A percentile compares a stretch with the other conserved stretches of the same genome.
Evolutionary conservation across 768 basidiomycete species (phyloP).

Genomic region (Lactifluus subvellereus): DNA sequence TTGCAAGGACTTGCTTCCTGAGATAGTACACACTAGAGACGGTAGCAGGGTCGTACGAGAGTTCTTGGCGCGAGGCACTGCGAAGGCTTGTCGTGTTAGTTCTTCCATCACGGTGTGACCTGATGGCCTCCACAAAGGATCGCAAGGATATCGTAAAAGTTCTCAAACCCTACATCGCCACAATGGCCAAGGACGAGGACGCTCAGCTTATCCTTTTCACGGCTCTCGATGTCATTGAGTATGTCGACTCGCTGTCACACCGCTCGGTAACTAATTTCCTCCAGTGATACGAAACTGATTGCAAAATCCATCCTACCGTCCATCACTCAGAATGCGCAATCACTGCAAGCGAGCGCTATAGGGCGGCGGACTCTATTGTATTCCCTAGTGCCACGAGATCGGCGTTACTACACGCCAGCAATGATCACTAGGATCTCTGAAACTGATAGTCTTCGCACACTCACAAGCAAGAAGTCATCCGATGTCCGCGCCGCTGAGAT

Average conservation of each 20-base stretch:
- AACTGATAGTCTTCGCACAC: conserved; percentile 59
- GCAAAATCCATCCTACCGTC: conserved; percentile 72
- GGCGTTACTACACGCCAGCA: conserved; percentile 82
- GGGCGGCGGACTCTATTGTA: conserved; percentile 82
- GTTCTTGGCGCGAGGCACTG: conserved; percentile 74
- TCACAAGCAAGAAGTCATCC: conserved; percentile 81
- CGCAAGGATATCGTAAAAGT: conserved; percentile 87
- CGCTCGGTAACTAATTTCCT: neutral
- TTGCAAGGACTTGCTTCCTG: conserved; percentile 79
- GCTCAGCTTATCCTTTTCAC: conserved; percentile 89
- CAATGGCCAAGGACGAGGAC: conserved; percentile 84
- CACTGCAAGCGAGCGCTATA: conserved; percentile 56
- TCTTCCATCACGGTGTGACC: neutral
- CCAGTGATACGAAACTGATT: conserved; percentile 85
- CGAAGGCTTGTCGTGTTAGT: conserved; percentile 52
- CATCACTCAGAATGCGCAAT: conserved; percentile 52
- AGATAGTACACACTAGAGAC: conserved; percentile 92
- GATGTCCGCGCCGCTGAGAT: conserved; percentile 63
- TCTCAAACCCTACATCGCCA: conserved; percentile 83
- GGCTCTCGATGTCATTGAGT: conserved; percentile 88
- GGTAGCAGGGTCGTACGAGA: conserved; percentile 83
- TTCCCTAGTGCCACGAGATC: conserved; percentile 75
- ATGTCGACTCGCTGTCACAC: conserved; percentile 27
- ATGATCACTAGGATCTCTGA: conserved; percentile 66
- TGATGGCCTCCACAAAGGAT: conserved; percentile 44